Evolutionary conservation across 495 filamentous ascomycete species (phyloP), one percentile per base, ranked within the genome.

Genomic region (Delitschia confertaspora): DNA sequence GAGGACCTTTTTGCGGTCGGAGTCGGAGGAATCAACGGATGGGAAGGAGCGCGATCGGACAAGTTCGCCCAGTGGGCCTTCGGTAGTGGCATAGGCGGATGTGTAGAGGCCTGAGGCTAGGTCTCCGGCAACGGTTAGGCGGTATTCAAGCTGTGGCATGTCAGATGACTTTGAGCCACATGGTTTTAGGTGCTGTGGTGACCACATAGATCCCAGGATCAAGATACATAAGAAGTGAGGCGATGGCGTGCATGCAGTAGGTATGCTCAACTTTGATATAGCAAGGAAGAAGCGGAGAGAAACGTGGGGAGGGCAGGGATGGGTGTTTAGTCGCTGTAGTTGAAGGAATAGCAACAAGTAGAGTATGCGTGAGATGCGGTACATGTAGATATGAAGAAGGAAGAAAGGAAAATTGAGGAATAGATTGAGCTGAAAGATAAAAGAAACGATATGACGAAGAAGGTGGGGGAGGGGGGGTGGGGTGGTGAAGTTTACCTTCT

Each of bases 31-130:
- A 69, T 83, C 53, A 56, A 70, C 32, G 62, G 67, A 37, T 7
- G 46, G 52, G 32, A 48, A 50, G 19, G 17, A 38, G 21, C 50
- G 49, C 1, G 37, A 20, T 8, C 19, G 23, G 35, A 47, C 7
- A 58, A 69, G 48, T 62, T 66, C 38, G 48, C 68, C 46, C 45
- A 69, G 30, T 64, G 72, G 65, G 63, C 55, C 66, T 65, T 25
- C 65, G 60, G 27, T 68, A 63, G 20, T 68, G 53, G 25, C 58
- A 65, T 40, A 31, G 69, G 56, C 56, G 22, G 64, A 65, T 47
- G 74, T 82, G 64, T 81, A 94, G 44, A 96, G 66, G 22, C 89
- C 89, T 29, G 91, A 63, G 56, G 73, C 80, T 27, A 95, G 73
- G 52, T 88, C 82, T n/a, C 81, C 76, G 57, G 83, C 89, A 51